Evolutionary conservation across 768 basidiomycete species (phyloP).

Genomic region (Aureoboletus auriporus): DNA sequence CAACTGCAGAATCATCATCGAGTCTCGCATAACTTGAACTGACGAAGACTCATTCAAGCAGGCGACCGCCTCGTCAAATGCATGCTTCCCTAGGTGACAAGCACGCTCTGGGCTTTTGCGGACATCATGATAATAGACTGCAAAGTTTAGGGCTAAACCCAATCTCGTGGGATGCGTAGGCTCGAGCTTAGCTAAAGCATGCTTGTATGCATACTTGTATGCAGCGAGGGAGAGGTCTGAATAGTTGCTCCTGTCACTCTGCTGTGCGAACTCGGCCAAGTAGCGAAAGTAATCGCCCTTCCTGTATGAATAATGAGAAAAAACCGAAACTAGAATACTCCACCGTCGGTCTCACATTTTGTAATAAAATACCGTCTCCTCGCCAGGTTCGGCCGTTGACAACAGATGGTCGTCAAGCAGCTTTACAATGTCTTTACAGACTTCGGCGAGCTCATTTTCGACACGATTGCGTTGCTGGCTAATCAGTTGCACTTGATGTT

Average conservation of each 20-base stretch:
- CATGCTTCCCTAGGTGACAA: slow-evolving; percentile 86
- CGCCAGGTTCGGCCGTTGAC: slow-evolving; percentile 64
- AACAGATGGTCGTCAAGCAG: slow-evolving; percentile 60
- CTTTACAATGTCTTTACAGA: slow-evolving; percentile 76
- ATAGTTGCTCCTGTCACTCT: slow-evolving; percentile 61
- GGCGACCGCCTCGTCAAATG: slow-evolving; percentile 85
- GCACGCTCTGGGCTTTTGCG: slow-evolving; percentile 81
- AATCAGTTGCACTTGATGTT: slow-evolving; percentile 58
- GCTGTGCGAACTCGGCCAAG: slow-evolving; percentile 79
- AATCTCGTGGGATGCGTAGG: slow-evolving; percentile 83
- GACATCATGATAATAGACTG: slow-evolving; percentile 91
- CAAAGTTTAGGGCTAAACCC: slow-evolving; percentile 87
- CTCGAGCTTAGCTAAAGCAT: slow-evolving; percentile 69
- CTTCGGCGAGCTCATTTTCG: slow-evolving; percentile 69
- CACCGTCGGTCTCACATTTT: slow-evolving; percentile 61
- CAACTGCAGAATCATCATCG: slow-evolving; percentile 79
- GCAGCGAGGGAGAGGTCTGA: slow-evolving; percentile 77
- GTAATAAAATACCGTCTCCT: slow-evolving; percentile 85
- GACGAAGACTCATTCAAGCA: slow-evolving; percentile 47
- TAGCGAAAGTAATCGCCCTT: slow-evolving; percentile 91
- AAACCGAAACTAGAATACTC: background rate
- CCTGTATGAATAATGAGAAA: slow-evolving; percentile 37
- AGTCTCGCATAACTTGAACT: slow-evolving; percentile 54
- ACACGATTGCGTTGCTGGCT: slow-evolving; percentile 71
- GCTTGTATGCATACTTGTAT: slow-evolving; percentile 83